Conservation (phyloP, 148 eudicot genomes). For the Hydrangea macrophylla region DNA sequence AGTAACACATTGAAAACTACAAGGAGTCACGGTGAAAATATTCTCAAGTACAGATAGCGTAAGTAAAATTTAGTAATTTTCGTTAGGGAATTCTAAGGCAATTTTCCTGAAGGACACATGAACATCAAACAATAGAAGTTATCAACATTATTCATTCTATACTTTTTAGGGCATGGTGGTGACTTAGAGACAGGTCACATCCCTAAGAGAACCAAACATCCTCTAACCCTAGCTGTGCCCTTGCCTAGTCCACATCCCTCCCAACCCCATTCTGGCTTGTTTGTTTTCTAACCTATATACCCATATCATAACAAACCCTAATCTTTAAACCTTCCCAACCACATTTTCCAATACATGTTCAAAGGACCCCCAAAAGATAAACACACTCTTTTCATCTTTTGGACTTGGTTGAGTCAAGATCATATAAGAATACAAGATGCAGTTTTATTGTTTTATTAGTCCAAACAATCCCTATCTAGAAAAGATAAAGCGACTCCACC, state of each 20-base stretch:
- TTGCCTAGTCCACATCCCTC: conserved; percentile 29
- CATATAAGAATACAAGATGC: conserved; percentile 23
- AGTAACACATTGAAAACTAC: too few species aligned
- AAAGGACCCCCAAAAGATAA: too few species aligned
- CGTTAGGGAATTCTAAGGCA: too few species aligned
- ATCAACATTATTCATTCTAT: conserved; percentile 17
- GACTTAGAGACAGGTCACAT: conserved; percentile 46
- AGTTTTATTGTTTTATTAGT: conserved; percentile 9
- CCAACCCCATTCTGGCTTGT: conserved; percentile 20
- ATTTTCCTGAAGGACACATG: conserved; percentile 21
- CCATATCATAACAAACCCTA: neutral
- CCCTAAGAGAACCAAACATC: conserved; percentile 29
- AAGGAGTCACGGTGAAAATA: too few species aligned
- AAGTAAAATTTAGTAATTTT: too few species aligned
- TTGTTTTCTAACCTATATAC: conserved; percentile 20
- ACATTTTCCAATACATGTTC: conserved; percentile 15
- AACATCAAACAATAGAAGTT: conserved; percentile 2
- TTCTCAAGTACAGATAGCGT: too few species aligned
- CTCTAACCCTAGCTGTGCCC: conserved; percentile 43
- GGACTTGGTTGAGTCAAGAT: conserved; percentile 24
- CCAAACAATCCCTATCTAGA: conserved; percentile 9
- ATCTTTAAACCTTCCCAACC: conserved; percentile 15
- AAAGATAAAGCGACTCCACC: conserved; percentile 26
- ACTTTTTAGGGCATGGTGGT: conserved; percentile 29
- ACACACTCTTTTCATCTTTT: conserved; percentile 12